A percentile compares a stretch with the other conserved stretches of the same genome.
phyloP scores from a whole-genome alignment of 768 basidiomycete genomes.

The Aureoboletus auriporus region DNA sequence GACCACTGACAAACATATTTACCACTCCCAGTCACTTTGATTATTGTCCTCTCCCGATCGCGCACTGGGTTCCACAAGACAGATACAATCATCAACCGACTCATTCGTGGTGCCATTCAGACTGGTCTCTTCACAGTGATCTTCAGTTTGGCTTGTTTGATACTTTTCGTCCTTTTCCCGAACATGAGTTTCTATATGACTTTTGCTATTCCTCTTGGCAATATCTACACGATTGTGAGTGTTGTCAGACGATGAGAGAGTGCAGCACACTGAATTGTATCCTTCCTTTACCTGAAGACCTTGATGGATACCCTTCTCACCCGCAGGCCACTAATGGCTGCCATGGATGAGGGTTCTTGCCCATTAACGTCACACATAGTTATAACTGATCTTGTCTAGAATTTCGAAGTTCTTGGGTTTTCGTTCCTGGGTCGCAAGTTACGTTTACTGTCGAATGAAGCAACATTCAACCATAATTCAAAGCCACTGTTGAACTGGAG shows the following conservation, averaged over 20 bases:
- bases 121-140: slow-evolving; percentile 50
- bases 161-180: slow-evolving; percentile 28
- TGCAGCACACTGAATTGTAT: neutral
- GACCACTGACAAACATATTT: neutral
- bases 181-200: slow-evolving; percentile 32
- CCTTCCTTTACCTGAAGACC: slow-evolving; percentile 1
- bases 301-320: slow-evolving; percentile 9
- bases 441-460: too few relatives aligned
- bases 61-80: slow-evolving; percentile 52
- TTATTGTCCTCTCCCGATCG: slow-evolving; percentile 34
- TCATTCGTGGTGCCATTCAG: slow-evolving; percentile 53
- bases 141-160: slow-evolving; percentile 48
- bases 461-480: too few relatives aligned
- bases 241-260: neutral
- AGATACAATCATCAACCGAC: slow-evolving; percentile 48
- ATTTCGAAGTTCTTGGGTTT: too few relatives aligned
- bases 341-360: too few relatives aligned
- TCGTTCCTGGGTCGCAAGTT: too few relatives aligned
- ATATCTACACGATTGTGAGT: slow-evolving; percentile 46
- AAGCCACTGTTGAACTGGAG: too few relatives aligned
- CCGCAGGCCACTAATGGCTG: neutral
- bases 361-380: too few relatives aligned
- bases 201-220: slow-evolving; percentile 38
- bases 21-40: slow-evolving; percentile 16
- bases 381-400: too few relatives aligned